A percentile compares a stretch with the other conserved stretches of the same genome.
These are phyloP conservation scores for Alternaria sp. DNA, from an alignment of 2,329 filamentous ascomycete genomes.

Conservation along the genomic window DNA sequence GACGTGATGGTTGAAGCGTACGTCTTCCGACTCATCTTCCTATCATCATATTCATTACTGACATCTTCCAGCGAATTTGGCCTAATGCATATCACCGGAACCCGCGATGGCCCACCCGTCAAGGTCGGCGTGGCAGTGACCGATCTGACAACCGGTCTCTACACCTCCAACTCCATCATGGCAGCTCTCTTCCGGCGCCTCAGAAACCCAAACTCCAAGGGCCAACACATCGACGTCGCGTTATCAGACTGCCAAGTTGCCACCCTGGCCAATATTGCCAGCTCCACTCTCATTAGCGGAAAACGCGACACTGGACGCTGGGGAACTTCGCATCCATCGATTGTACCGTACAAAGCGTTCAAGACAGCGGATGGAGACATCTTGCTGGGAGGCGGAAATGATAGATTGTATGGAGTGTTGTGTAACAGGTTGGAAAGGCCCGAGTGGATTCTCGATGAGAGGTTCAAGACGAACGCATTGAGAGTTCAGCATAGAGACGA, in stretches of 20 bases:
- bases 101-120: slow-evolving; percentile 84
- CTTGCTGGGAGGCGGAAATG: slow-evolving; percentile 69
- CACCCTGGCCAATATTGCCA: slow-evolving; percentile 93
- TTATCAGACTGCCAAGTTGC: slow-evolving; percentile 95
- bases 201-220: slow-evolving; percentile 69
- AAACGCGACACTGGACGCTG: slow-evolving; percentile 87
- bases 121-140: slow-evolving; percentile 98
- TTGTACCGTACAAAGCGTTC: slow-evolving; percentile 92
- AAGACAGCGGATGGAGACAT: slow-evolving; percentile 68
- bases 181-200: slow-evolving; percentile 81
- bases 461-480: slow-evolving; percentile 65
- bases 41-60: no score
- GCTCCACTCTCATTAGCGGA: slow-evolving; percentile 86
- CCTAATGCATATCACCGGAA: slow-evolving; percentile 97
- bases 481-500: slow-evolving; percentile 73
- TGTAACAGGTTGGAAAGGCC: slow-evolving; percentile 63
- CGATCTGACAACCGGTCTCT: slow-evolving; percentile 91
- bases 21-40: slow-evolving; percentile 20
- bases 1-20: slow-evolving; percentile 98
- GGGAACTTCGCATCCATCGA: slow-evolving; percentile 98
- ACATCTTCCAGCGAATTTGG: slow-evolving; percentile 72
- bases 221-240: slow-evolving; percentile 91
- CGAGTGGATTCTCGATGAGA: slow-evolving; percentile 64
- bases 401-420: slow-evolving; percentile 65
- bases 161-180: slow-evolving; percentile 95